phyloP scores from a whole-genome alignment of 2,329 filamentous ascomycete species.

The Polychaeton citri region DNA sequence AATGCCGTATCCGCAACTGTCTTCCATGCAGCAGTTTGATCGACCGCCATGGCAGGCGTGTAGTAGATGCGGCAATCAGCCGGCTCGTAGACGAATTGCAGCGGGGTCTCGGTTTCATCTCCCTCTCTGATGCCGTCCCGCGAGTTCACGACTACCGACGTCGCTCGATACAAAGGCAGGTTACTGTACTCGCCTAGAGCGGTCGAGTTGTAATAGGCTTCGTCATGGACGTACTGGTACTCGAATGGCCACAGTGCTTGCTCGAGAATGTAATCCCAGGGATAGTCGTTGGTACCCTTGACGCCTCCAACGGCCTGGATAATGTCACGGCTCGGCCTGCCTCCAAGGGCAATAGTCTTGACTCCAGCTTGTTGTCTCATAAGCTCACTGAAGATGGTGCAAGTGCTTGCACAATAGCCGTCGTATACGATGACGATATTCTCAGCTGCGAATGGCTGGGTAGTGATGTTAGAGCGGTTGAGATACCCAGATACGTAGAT shows the following conservation, averaged over 20 bases:
- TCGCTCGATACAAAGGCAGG: slow-evolving; percentile 12
- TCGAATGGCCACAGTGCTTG: slow-evolving; percentile 10
- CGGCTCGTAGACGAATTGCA: slow-evolving; percentile 37
- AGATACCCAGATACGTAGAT: slow-evolving; percentile 36
- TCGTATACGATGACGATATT: slow-evolving; percentile 41
- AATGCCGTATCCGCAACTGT: slow-evolving; percentile 21
- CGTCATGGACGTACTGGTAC: slow-evolving; percentile 10
- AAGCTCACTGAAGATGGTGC: slow-evolving; percentile 32
- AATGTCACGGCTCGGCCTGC: slow-evolving; percentile 26
- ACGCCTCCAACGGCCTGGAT: slow-evolving; percentile 34
- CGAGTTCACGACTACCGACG: slow-evolving; percentile 14
- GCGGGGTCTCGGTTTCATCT: slow-evolving; percentile 27
- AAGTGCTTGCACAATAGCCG: slow-evolving; percentile 34
- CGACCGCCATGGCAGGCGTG: slow-evolving; percentile 36
- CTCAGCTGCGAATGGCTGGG: slow-evolving; percentile 41
- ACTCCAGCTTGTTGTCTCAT: slow-evolving; percentile 32
- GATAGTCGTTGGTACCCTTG: slow-evolving; percentile 26
- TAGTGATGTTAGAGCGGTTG: slow-evolving; percentile 32
- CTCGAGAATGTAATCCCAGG: slow-evolving; percentile 11
- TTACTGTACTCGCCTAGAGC: slow-evolving; percentile 15
- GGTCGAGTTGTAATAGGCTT: slow-evolving; percentile 16
- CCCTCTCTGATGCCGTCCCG: slow-evolving; percentile 19
- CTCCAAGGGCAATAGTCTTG: slow-evolving; percentile 29
- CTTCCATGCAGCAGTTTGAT: slow-evolving; percentile 37
- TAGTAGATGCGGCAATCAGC: slow-evolving; percentile 40